Evolutionary conservation across 257 asterid species (phyloP), one percentile per base, ranked within the genome.

Genomic region (Solanum lycopersicoides): DNA sequence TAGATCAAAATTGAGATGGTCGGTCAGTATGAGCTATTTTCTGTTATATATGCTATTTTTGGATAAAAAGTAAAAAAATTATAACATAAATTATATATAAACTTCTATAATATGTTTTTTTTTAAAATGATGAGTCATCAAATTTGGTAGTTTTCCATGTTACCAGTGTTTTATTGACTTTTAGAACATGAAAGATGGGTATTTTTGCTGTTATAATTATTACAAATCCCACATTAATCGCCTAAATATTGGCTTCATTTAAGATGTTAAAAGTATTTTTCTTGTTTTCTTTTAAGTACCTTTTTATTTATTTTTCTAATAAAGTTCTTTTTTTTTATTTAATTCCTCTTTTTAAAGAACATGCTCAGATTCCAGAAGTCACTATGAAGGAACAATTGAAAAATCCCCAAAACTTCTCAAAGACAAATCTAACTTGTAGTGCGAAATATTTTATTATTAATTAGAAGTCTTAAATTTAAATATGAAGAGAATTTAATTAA

Each of bases 161-260:
- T 66, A 66, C 20, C 15, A 25, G 16, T 25, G 63, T 56, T 56
- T 28, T 56, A 18, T 56, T 56, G 65, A 56, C 65, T 56, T 56
- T 56, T 56, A 25, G 65, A 56, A 56, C 65, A 25, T 65, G 8
- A 65, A 65, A 65, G 34, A 25, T 28, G 20, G 18, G 18, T 71
- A 9, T 30, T 71, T 32, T 71, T 71, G 1, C 13, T 30, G 42
- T 69, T 71, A 8, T 71, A 12, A 63, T n/a, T 66, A 68, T 13
- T 68, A 68, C 21, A 68, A 68, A 68, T 68, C 37, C 74, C 74
- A 12, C 21, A 68, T 68, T 68, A 68, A 68, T 28, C 90, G 92
- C 91, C 94, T 88, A 83, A 87, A 88, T 3, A 20, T 72, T 72
- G 28, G 35, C 71, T 42, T 86, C 39, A 84, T 65, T 84, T 63